phyloP scores from a whole-genome alignment of 106 monocot species.

The Dendrobium catenatum region DNA sequence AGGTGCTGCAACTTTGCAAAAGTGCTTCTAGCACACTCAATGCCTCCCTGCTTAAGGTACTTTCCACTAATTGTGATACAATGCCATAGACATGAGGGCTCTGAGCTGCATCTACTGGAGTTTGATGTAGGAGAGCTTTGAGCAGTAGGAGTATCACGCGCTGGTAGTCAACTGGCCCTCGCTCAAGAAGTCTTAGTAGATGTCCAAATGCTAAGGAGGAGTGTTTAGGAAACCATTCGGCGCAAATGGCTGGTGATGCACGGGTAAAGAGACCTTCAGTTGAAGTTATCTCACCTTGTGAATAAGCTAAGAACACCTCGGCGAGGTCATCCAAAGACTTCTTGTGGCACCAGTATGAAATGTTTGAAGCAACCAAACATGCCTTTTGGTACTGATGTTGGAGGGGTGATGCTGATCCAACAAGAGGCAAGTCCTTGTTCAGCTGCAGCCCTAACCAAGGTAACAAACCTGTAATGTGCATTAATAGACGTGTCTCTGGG shows the following conservation, averaged over 20 bases:
- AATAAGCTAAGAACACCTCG: conserved; percentile 60
- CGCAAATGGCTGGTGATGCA: conserved; percentile 58
- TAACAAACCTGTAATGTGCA: conserved; percentile 88
- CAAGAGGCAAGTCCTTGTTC: conserved; percentile 18
- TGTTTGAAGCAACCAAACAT: conserved; percentile 70
- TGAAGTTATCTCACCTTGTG: conserved; percentile 53
- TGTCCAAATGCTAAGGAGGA: conserved; percentile 88
- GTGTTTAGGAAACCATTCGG: conserved; percentile 94
- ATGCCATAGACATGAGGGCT: conserved; percentile 89
- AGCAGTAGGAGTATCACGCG: conserved; percentile 81
- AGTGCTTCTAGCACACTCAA: conserved; percentile 88
- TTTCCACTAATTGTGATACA: conserved; percentile 93
- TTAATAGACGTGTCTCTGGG: conserved; percentile 77
- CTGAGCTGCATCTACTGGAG: conserved; percentile 87
- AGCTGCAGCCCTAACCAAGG: conserved; percentile 94
- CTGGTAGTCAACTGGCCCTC: conserved; percentile 80
- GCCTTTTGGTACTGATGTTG: conserved; percentile 78
- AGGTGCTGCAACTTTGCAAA: conserved; percentile 70
- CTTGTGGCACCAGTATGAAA: conserved; percentile 75
- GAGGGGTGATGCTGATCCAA: conserved; percentile 25
- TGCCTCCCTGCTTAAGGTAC: conserved; percentile 80
- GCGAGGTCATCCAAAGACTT: conserved; percentile 59
- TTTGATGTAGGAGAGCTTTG: conserved; percentile 89
- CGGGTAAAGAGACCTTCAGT: conserved; percentile 61
- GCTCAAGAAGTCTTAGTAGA: conserved; percentile 84